phyloP scores from a whole-genome alignment of 352 stramenopile genomes.

The Globisporangium acanthophoron region DNA sequence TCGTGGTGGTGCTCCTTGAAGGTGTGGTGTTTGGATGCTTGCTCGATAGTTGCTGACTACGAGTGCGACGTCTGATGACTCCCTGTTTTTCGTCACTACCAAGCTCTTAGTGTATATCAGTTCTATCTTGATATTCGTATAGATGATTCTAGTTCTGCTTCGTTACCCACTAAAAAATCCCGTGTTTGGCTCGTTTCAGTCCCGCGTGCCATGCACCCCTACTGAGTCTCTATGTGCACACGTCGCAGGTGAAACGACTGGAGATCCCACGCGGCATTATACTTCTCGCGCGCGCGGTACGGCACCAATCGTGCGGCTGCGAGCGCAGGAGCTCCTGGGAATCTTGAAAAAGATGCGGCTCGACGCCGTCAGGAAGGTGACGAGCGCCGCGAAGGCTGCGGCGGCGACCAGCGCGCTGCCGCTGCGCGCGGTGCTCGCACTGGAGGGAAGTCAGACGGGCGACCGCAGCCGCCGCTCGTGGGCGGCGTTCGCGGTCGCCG shows the following conservation, averaged over 20 bases:
- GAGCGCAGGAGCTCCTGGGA: slow-evolving; percentile 8
- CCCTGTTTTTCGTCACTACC: not conserved
- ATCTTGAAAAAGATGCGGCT: slow-evolving; percentile 48
- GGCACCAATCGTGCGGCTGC: slow-evolving; percentile 2
- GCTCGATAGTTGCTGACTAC: not conserved
- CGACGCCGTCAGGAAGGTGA: slow-evolving; percentile 36
- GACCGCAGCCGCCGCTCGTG: slow-evolving; percentile 14
- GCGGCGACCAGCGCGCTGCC: slow-evolving; percentile 16
- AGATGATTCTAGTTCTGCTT: not conserved
- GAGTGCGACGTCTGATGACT: not conserved
- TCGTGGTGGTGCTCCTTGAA: not conserved
- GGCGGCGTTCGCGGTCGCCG: slow-evolving; percentile 25
- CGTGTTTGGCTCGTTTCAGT: not conserved
- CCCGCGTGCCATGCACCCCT: not conserved
- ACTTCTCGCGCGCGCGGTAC: not conserved
- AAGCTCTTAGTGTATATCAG: not conserved
- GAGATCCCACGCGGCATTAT: slow-evolving; percentile 1
- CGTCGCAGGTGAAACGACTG: slow-evolving; percentile 6
- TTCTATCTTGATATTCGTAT: not conserved
- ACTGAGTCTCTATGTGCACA: slow-evolving; percentile 5
- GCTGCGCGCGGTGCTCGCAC: slow-evolving; percentile 37
- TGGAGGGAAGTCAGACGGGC: slow-evolving; percentile 32
- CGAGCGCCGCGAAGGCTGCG: slow-evolving; percentile 25
- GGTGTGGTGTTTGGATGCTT: not conserved
- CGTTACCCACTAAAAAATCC: not conserved